Evolutionary conservation across 352 stramenopile species (phyloP), one percentile per base, ranked within the genome.

Genomic region (Phytophthora tubulina): DNA sequence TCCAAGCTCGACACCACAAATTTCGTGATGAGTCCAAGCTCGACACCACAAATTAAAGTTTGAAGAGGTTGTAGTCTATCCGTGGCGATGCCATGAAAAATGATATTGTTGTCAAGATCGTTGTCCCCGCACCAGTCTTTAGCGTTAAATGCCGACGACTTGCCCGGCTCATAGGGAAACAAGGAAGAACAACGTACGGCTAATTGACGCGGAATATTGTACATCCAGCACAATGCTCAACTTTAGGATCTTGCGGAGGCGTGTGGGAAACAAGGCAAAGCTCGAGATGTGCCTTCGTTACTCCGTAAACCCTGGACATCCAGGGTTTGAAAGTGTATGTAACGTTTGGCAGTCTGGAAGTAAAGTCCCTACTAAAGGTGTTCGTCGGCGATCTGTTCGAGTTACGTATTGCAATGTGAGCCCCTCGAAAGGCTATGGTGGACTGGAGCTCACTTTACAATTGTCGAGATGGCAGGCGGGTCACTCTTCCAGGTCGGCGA

Each of bases 401-500:
- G 46, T 61, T 48, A 56, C 36, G 55, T 67, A 59, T 39, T n/a
- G 17, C 38, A 33, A 49, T 54, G 38, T 60, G 31, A 65, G 17
- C 63, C 15, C 11, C 33, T 31, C 49, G 36, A 41, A 33, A 50
- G 21, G 33, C 50, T 35, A 38, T 15, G 36, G 0, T 31, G 36
- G 36, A 50, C 31, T 56, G 32, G 32, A 15, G 48, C 9, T 35
- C 58, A 78, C 35, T 78, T 59, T 39, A 21, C 21, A 71, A 67
- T 49, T 36, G 27, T 3, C 58, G 44, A 38, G 14, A 79, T 79
- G 72, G 72, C 15, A 63, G 72, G 72, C 60, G 68, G 64, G 44
- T 90, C 84, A 32, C 69, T 89, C 39, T 90, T 92, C 66, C 67
- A 69, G 52, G 79, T 90, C 10, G 84, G 82, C 45, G 72, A 90